Conservation (phyloP, 164 flowering plant genomes). For the Dillenia turbinata region DNA sequence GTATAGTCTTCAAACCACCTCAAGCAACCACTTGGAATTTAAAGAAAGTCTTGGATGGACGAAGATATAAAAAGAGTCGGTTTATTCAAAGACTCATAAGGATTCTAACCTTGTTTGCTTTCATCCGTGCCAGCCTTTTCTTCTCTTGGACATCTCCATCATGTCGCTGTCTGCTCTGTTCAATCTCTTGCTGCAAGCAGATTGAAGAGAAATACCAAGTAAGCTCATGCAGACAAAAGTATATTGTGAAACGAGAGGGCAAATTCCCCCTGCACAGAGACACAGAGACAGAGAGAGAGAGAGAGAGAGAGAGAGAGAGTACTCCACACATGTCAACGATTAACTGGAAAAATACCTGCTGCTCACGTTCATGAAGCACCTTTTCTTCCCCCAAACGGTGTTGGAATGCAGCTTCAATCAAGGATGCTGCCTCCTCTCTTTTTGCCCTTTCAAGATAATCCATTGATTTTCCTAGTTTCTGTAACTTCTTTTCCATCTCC, state of each 20-base stretch:
- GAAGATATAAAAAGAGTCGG: no score
- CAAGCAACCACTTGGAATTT: no score
- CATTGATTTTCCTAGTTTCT: conserved; percentile 82
- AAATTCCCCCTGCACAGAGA: no score
- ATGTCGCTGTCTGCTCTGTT: conserved; percentile 73
- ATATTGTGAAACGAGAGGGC: no score
- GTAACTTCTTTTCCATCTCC: conserved; percentile 91
- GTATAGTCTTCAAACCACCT: no score
- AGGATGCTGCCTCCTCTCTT: conserved; percentile 85
- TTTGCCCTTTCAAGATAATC: conserved; percentile 92
- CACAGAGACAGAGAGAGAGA: no score
- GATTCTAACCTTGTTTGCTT: conserved; percentile 60
- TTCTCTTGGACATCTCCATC: conserved; percentile 84
- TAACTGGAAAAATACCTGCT: conserved; percentile 43
- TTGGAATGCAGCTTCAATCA: conserved; percentile 82
- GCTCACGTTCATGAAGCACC: conserved; percentile 72
- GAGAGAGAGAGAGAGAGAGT: no score
- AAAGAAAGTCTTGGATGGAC: no score
- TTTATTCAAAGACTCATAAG: no score
- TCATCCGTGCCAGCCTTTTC: conserved; percentile 62
- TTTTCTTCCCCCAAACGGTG: conserved; percentile 66
- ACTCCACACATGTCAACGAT: no score
- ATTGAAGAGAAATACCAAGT: no score
- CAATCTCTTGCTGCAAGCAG: conserved; percentile 68
- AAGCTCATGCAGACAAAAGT: no score